Conservation (phyloP, 345 rosid genomes). For the Salix brachista region DNA sequence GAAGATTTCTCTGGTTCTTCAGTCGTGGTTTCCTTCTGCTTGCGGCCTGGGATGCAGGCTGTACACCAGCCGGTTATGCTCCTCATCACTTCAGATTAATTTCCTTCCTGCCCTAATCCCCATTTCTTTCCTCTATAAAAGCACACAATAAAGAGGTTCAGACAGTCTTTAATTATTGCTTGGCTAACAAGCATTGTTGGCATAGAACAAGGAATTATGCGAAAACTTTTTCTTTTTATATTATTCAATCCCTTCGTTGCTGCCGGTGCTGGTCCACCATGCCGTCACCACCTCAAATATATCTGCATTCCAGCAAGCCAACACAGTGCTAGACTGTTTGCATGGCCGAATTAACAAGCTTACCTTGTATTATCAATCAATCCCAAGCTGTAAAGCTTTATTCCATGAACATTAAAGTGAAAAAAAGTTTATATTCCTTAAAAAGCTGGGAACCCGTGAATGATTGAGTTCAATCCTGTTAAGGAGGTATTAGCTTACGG, state of each 20-base stretch:
- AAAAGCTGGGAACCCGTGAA: too few species aligned
- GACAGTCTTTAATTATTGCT: background rate
- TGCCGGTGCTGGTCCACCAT: background rate
- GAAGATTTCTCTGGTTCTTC: conserved; percentile 9
- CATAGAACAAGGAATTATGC: conserved; percentile 4
- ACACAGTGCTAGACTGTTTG: background rate
- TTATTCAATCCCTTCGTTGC: too few species aligned
- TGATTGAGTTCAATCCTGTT: too few species aligned
- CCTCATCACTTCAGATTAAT: background rate
- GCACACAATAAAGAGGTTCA: background rate
- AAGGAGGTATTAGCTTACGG: too few species aligned
- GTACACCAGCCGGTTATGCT: conserved; percentile 13
- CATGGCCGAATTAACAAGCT: background rate
- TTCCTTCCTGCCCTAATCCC: background rate
- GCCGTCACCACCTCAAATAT: background rate
- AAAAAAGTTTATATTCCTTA: background rate
- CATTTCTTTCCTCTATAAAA: background rate
- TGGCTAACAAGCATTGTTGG: background rate
- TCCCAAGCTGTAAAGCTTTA: background rate
- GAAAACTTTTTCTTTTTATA: background rate
- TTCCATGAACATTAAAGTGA: background rate
- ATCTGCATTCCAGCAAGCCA: background rate
- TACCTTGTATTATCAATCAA: background rate
- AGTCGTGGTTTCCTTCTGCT: conserved; percentile 9
- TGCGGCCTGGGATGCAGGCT: conserved; percentile 16